phyloP scores from a whole-genome alignment of 257 asterid species.

The Ligustrum vulgare region DNA sequence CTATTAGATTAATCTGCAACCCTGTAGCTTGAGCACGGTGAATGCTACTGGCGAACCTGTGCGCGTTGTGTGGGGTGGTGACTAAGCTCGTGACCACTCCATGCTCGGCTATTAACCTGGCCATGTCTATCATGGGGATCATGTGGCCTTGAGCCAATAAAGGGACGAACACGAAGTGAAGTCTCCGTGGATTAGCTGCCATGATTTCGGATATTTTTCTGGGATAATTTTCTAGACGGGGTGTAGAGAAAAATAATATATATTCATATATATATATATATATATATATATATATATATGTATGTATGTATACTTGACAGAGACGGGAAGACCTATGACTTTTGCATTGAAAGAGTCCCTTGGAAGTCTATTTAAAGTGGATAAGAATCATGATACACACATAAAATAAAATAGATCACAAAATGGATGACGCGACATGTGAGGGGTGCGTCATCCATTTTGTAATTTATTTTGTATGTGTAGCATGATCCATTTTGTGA shows the following conservation, averaged over 20 bases:
- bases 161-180: constrained; percentile 64
- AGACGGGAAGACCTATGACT: not conserved
- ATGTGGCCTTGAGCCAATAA: constrained; percentile 76
- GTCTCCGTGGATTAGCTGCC: not conserved
- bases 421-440: no score
- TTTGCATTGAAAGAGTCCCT: not conserved
- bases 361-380: not conserved
- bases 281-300: no score
- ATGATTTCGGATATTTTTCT: not conserved
- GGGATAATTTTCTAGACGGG: not conserved
- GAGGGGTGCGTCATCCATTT: no score
- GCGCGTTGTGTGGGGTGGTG: constrained; percentile 62
- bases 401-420: no score
- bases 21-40: constrained; percentile 47
- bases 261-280: no score
- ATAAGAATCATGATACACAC: no score
- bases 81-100: constrained; percentile 56
- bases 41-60: constrained; percentile 41
- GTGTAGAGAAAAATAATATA: not conserved
- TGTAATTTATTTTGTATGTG: no score
- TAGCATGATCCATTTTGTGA: no score
- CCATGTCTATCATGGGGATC: constrained; percentile 83
- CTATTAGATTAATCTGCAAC: constrained; percentile 37
- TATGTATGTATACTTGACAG: not conserved
- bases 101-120: constrained; percentile 50